Conservation (phyloP, 768 basidiomycete species). For the Daedalea quercina region DNA sequence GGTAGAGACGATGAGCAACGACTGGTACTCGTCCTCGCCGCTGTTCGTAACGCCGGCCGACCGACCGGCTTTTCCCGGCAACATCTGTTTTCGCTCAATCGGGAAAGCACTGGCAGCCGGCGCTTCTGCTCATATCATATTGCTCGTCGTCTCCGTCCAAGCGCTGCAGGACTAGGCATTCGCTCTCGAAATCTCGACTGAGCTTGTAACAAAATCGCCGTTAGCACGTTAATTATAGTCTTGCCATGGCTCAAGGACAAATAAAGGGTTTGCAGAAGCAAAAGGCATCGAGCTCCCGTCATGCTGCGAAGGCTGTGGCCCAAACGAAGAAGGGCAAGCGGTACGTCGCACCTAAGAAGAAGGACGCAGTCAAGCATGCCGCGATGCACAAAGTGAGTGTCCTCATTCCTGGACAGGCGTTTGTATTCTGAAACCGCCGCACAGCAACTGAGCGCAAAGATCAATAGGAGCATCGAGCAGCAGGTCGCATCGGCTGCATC, state of each 20-base stretch:
- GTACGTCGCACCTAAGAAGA: conserved; percentile 78
- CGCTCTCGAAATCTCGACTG: no score
- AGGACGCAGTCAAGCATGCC: conserved; percentile 62
- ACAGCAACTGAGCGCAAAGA: conserved; percentile 82
- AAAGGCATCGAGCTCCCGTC: conserved; percentile 43
- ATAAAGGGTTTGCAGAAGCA: conserved; percentile 64
- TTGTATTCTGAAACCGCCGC: not conserved
- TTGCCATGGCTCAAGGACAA: conserved; percentile 74
- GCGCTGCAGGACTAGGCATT: no score
- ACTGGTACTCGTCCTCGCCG: conserved; percentile 8
- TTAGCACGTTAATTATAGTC: not conserved
- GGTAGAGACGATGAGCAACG: conserved; percentile 14
- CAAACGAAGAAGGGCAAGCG: conserved; percentile 76
- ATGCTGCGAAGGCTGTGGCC: conserved; percentile 59
- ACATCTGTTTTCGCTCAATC: not conserved
- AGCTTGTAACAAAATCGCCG: no score
- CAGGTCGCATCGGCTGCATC: conserved; percentile 90
- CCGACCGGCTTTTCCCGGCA: conserved; percentile 13
- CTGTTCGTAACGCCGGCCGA: conserved; percentile 9
- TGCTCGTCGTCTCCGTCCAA: no score
- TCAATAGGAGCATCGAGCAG: conserved; percentile 85
- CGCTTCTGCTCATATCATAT: no score
- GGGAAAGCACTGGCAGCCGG: not conserved
- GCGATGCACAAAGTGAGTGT: conserved; percentile 65
- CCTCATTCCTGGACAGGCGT: not conserved